phyloP scores from a whole-genome alignment of 2,329 filamentous ascomycete species.

The Fusarium chlamydosporum region DNA sequence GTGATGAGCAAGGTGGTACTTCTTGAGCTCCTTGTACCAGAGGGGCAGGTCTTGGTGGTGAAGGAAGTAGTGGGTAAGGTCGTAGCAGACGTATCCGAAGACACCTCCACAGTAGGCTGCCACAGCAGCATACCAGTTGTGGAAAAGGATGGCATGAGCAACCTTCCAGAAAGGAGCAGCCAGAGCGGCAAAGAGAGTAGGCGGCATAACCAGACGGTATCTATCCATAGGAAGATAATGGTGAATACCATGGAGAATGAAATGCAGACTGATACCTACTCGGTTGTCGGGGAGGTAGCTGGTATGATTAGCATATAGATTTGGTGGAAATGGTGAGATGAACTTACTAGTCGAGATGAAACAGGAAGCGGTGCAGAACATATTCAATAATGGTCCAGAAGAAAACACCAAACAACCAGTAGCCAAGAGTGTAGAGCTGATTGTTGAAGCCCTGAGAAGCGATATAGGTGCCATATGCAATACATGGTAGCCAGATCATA shows the following conservation, averaged over 20 bases:
- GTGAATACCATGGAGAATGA: slow-evolving; percentile 95
- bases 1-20: slow-evolving; percentile 96
- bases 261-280: slow-evolving; percentile 87
- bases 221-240: slow-evolving; percentile 99
- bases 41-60: slow-evolving; percentile 93
- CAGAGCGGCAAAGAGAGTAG: slow-evolving; percentile 84
- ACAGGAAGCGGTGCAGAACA: slow-evolving; percentile 86
- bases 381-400: slow-evolving; percentile 96
- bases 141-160: slow-evolving; percentile 84
- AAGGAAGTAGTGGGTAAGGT: slow-evolving; percentile 98
- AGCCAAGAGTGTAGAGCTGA: slow-evolving; percentile 64
- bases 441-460: slow-evolving; percentile 73
- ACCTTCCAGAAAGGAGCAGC: slow-evolving; percentile 94
- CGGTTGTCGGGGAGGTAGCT: slow-evolving; percentile 93
- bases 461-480: slow-evolving; percentile 78
- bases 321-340: not conserved
- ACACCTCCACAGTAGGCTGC: slow-evolving; percentile 90
- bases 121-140: slow-evolving; percentile 85
- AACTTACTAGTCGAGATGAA: slow-evolving; percentile 91
- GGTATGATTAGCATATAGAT: slow-evolving; percentile 50
- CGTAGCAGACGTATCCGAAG: slow-evolving; percentile 96
- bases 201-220: slow-evolving; percentile 97
- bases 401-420: slow-evolving; percentile 78
- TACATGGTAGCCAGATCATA: slow-evolving; percentile 83
- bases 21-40: slow-evolving; percentile 94